Percentiles rank a stretch among this genome's conserved stretches.
These are phyloP conservation scores for Gelatoporia subvermispora DNA, from an alignment of 768 basidiomycete genomes.

Conservation along the genomic window DNA sequence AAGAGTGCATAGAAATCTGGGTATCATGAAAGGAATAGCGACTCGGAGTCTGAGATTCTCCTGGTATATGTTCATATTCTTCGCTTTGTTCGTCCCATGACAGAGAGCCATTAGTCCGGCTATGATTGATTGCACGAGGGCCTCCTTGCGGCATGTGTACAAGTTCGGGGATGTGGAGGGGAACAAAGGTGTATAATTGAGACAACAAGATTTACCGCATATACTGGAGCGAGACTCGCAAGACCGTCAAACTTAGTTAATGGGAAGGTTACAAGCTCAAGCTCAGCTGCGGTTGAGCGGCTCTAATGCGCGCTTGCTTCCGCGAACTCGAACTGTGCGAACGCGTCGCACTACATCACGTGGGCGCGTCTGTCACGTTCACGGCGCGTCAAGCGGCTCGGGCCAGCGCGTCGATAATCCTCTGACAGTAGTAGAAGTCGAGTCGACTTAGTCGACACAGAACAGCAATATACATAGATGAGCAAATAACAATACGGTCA, in stretches of 20 bases:
- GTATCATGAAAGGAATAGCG: conserved; percentile 1
- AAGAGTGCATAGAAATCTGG: background rate
- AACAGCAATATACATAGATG: background rate
- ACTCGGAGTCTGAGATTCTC: background rate
- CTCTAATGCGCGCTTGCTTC: no score
- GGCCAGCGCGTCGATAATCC: no score
- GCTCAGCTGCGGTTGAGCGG: no score
- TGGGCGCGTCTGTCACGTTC: no score
- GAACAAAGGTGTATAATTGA: background rate
- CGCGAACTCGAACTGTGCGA: no score
- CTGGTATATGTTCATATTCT: background rate
- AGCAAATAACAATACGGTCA: background rate
- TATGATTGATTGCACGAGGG: background rate
- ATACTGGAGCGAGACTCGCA: no score
- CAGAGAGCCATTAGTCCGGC: background rate
- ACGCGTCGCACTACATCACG: no score
- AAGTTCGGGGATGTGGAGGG: background rate
- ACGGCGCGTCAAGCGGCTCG: no score
- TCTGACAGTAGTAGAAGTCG: no score
- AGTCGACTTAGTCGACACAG: background rate
- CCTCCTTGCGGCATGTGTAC: background rate
- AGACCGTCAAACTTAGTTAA: no score
- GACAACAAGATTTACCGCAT: background rate
- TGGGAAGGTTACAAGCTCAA: no score
- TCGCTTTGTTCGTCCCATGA: background rate